These are phyloP conservation scores for Botrytis deweyae DNA, from an alignment of 2,329 filamentous ascomycete genomes.

Conservation along the genomic window DNA sequence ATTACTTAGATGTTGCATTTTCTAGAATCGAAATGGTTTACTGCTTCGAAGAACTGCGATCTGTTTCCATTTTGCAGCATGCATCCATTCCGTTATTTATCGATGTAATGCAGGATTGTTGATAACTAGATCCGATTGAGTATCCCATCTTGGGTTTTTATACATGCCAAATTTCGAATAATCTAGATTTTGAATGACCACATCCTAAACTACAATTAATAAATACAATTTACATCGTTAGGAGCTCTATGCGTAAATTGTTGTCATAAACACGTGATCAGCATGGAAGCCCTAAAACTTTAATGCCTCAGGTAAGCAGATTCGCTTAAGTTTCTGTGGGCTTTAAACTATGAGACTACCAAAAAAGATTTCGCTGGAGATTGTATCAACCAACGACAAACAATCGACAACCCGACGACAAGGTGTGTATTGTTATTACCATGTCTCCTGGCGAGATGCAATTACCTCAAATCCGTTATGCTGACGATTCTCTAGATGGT, in stretches of 20 bases:
- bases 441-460: constrained; percentile 8
- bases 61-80: not conserved
- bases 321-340: constrained; percentile 22
- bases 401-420: constrained; percentile 37
- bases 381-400: constrained; percentile 34
- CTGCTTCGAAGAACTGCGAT: not conserved
- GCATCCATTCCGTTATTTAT: not conserved
- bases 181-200: not conserved
- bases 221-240: not conserved
- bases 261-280: not conserved
- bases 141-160: not conserved
- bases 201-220: not conserved
- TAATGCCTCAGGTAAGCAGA: constrained; percentile 2
- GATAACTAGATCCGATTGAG: not conserved
- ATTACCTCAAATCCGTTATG: constrained; percentile 1
- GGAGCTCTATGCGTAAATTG: not conserved
- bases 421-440: constrained; percentile 30
- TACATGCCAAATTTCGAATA: not conserved
- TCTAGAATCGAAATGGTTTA: not conserved
- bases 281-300: constrained; percentile 15
- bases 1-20: not conserved
- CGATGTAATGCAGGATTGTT: not conserved
- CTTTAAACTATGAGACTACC: constrained; percentile 24
- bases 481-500: constrained; percentile 68
- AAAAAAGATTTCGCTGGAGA: constrained; percentile 29